Percentiles rank a stretch among this genome's conserved stretches.
These are phyloP conservation scores for Scortechinia acanthostroma DNA, from an alignment of 2,329 filamentous ascomycete species.

Conservation along the genomic window DNA sequence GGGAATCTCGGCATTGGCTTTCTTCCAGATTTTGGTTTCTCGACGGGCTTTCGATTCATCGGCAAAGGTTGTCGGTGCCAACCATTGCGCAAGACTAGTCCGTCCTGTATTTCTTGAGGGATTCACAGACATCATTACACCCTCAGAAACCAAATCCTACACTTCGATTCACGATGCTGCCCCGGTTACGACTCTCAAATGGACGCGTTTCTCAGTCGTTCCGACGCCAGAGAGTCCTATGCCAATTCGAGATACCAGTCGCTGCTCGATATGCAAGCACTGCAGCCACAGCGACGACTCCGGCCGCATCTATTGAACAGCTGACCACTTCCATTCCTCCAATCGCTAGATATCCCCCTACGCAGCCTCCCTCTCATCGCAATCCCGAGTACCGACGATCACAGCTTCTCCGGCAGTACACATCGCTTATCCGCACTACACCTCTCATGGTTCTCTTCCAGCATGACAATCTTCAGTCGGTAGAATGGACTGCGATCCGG, in stretches of 20 bases:
- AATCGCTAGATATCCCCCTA: not conserved
- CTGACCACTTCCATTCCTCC: not conserved
- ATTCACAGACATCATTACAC: no score
- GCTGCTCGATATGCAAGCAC: not conserved
- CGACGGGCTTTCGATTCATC: no score
- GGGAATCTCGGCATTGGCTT: not conserved
- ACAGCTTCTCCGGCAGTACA: slow-evolving; percentile 62
- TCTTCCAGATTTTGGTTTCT: not conserved
- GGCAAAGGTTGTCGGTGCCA: no score
- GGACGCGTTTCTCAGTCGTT: not conserved
- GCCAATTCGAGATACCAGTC: not conserved
- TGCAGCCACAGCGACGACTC: not conserved
- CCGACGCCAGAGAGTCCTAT: not conserved
- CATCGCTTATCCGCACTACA: slow-evolving; percentile 77
- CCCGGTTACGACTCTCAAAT: not conserved
- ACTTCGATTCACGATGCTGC: not conserved
- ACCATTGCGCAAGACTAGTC: no score
- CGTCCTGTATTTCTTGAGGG: no score
- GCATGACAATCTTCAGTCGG: slow-evolving; percentile 62
- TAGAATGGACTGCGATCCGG: slow-evolving; percentile 68
- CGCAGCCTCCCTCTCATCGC: not conserved
- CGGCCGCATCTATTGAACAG: not conserved
- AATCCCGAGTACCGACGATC: slow-evolving; percentile 1
- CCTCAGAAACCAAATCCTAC: no score
- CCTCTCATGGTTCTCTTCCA: slow-evolving; percentile 80